Conservation (phyloP, 1,139 yeast genomes). For the Arxiozyma heterogenica region DNA sequence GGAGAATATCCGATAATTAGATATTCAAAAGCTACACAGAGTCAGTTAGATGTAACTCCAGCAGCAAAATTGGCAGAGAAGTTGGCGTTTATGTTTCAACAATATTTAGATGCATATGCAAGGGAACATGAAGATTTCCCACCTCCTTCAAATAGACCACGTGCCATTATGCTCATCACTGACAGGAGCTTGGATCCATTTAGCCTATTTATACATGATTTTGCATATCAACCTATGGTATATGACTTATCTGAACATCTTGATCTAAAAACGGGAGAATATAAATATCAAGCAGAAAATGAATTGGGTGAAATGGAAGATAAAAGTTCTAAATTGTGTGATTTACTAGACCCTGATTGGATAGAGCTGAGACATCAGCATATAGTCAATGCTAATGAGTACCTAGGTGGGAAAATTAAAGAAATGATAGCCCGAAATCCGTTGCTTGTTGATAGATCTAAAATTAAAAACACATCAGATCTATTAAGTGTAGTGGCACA, state of each 20-base stretch:
- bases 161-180: conserved; percentile 65
- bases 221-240: conserved; percentile 90
- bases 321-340: conserved; percentile 43
- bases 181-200: conserved; percentile 79
- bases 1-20: conserved; percentile 87
- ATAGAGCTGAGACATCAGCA: conserved; percentile 62
- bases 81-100: conserved; percentile 67
- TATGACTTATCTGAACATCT: conserved; percentile 48
- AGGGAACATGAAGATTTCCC: conserved; percentile 59
- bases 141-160: conserved; percentile 43
- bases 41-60: conserved; percentile 36
- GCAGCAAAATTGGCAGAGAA: conserved; percentile 62
- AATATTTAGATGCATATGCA: conserved; percentile 65
- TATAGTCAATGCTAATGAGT: conserved; percentile 66
- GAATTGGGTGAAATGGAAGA: conserved; percentile 47
- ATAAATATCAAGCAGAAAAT: conserved; percentile 52
- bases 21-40: conserved; percentile 44
- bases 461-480: conserved; percentile 53
- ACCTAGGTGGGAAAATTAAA: conserved; percentile 50
- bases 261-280: conserved; percentile 41
- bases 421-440: conserved; percentile 70
- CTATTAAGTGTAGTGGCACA: conserved; percentile 60
- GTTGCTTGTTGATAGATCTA: conserved; percentile 51
- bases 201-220: conserved; percentile 84
- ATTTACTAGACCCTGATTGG: conserved; percentile 65